Conservation (phyloP, 768 basidiomycete genomes). For the Gyrodon lividus region DNA sequence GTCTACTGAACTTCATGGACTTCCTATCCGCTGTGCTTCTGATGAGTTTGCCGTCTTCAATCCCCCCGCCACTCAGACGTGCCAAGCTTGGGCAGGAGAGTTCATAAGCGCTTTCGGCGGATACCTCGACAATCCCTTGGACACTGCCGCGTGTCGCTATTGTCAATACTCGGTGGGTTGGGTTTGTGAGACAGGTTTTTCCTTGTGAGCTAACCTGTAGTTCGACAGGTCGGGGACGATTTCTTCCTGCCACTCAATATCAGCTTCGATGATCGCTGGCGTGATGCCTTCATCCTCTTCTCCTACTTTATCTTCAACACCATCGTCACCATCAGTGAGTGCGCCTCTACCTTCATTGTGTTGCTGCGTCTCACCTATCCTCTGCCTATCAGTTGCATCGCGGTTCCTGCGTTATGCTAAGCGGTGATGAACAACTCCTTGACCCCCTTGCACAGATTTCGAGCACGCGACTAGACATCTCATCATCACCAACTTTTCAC, state of each 20-base stretch:
- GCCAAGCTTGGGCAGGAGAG: conserved; percentile 63
- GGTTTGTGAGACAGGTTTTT: neutral
- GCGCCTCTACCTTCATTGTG: too few relatives aligned
- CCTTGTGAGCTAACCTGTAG: neutral
- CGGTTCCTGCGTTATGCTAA: conserved; percentile 71
- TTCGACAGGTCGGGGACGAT: conserved; percentile 55
- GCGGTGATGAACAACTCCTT: conserved; percentile 32
- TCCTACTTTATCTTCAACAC: conserved; percentile 74
- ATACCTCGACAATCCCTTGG: conserved; percentile 68
- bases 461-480: too few relatives aligned
- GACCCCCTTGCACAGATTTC: too few relatives aligned
- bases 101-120: conserved; percentile 67
- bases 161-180: conserved; percentile 55
- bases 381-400: conserved; percentile 53
- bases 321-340: conserved; percentile 51
- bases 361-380: neutral
- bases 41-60: conserved; percentile 73
- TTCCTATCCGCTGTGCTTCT: conserved; percentile 58
- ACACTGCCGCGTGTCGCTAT: conserved; percentile 63
- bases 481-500: too few relatives aligned
- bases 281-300: conserved; percentile 67
- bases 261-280: conserved; percentile 57
- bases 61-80: conserved; percentile 75
- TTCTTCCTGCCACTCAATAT: conserved; percentile 73
- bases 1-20: conserved; percentile 73